Conservation (phyloP, 2,329 filamentous ascomycete genomes). For the Clarireedia paspali region DNA sequence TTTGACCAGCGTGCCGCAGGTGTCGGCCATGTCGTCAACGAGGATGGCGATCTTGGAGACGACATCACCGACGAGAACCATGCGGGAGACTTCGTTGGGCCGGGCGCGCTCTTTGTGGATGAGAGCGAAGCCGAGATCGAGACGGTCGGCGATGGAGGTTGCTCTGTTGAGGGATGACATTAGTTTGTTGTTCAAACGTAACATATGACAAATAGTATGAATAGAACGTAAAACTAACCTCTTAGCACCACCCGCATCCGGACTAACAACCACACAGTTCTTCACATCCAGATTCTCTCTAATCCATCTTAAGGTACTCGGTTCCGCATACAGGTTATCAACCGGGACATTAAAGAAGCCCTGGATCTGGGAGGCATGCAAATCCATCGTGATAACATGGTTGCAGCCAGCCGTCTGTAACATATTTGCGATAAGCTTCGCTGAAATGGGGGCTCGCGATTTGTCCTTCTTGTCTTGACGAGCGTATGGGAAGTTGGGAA, state of each 20-base stretch:
- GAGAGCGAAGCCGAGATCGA: slow-evolving; percentile 84
- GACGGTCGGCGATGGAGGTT: slow-evolving; percentile 84
- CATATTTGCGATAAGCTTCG: slow-evolving; percentile 96
- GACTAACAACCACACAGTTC: slow-evolving; percentile 89
- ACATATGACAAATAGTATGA: not conserved
- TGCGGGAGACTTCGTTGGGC: slow-evolving; percentile 84
- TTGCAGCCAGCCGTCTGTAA: slow-evolving; percentile 89
- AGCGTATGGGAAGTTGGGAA: slow-evolving; percentile 94
- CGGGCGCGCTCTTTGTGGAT: slow-evolving; percentile 95
- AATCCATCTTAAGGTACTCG: slow-evolving; percentile 87
- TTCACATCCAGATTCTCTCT: slow-evolving; percentile 72
- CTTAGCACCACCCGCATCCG: slow-evolving; percentile 91
- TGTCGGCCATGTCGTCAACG: slow-evolving; percentile 97
- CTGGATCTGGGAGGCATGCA: slow-evolving; percentile 89
- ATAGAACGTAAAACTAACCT: slow-evolving; percentile 40
- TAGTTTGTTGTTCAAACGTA: not conserved
- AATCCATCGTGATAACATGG: slow-evolving; percentile 91
- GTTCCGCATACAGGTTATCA: slow-evolving; percentile 84
- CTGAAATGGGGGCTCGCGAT: slow-evolving; percentile 91
- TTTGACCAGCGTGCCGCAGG: slow-evolving; percentile 81
- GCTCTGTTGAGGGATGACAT: slow-evolving; percentile 42
- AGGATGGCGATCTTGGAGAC: slow-evolving; percentile 87
- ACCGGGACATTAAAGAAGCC: slow-evolving; percentile 84
- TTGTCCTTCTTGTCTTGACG: slow-evolving; percentile 97
- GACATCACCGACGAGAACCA: slow-evolving; percentile 95